Base-by-base conservation (phyloP, 164 flowering plant species). In the Warburgia ugandensis region DNA sequence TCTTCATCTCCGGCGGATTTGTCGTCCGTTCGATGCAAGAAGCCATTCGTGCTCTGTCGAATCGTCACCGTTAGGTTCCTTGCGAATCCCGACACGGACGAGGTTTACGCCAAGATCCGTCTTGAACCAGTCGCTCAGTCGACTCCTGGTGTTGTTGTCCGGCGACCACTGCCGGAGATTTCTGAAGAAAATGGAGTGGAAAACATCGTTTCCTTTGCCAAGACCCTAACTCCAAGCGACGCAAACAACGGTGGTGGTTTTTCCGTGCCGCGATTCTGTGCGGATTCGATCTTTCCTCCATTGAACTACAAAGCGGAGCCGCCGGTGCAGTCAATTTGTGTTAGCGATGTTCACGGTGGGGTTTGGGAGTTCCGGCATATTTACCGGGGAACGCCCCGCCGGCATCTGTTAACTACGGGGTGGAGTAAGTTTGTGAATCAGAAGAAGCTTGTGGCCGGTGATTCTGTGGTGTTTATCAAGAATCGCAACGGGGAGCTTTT, bases 221-320 rank as follows among this genome's bases (percentile, higher is more conserved):
- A 88, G 83, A 51, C 75, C 12, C 64, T 89, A 27, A 85, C 92
- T 1, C 74, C 79, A 9, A 79, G 86, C 1, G 97, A 89, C 47
- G 94, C 92, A 1, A 85, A 85, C 57, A 89, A 81, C 20, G 97
- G 97, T 16, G 97, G 97, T 0, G 97, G 94, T 0, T 85, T 89
- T 62, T 85, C 94, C 13, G 94, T 89, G 2, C 94, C 94, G 44
- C 57, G 83, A 37, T 74, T 62, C 38, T 89, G 97, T 30, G 97
- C 97, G 10, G 94, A 89, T 27, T 61, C 76, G 29, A 67, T 88
- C 19, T 84, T 82, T 62, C 96, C 94, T 38, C 69, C 62, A 19
- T 53, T 88, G 37, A 44, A 82, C 49, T 76, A 35, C 55, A 44
- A 55, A 8, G 84, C 59, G 1, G 84, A 77, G 1, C 89, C 85